Conservation (phyloP, 306 rosid genomes). For the Ochetophila trinervis region DNA sequence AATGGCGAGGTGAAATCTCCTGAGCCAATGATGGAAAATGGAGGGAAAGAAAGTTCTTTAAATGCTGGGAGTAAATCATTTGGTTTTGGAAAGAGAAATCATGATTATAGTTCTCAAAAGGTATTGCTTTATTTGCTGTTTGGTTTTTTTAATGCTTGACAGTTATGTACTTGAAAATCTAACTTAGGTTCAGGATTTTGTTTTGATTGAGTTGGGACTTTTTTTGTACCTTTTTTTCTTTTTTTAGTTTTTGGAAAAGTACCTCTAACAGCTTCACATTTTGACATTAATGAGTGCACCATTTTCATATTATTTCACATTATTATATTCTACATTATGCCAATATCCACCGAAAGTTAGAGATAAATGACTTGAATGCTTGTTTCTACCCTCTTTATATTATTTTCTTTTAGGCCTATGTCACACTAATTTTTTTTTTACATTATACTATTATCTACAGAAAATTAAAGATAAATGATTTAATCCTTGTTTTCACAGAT, state of each 20-base stretch:
- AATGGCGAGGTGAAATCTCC: conserved; percentile 66
- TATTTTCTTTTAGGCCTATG: no score
- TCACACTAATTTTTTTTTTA: neutral
- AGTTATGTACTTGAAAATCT: no score
- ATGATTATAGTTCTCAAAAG: conserved; percentile 61
- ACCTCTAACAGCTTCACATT: no score
- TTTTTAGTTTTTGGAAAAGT: no score
- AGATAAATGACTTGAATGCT: neutral
- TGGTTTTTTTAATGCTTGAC: conserved; percentile 15
- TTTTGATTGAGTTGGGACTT: neutral
- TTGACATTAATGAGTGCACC: neutral
- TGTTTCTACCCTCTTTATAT: neutral
- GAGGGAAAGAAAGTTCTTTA: conserved; percentile 53
- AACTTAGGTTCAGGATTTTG: no score
- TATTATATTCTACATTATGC: conserved; percentile 8
- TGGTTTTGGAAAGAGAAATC: conserved; percentile 70
- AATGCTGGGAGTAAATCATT: conserved; percentile 51
- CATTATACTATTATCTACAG: neutral
- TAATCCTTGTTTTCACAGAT: no score
- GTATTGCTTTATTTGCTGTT: conserved; percentile 34
- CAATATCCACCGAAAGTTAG: neutral
- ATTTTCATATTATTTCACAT: conserved; percentile 7
- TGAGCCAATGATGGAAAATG: conserved; percentile 45
- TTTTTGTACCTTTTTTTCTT: no score
- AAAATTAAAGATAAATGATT: neutral